Evolutionary conservation across 345 rosid genomes (phyloP).

Genomic region (Eutrema japonicum): DNA sequence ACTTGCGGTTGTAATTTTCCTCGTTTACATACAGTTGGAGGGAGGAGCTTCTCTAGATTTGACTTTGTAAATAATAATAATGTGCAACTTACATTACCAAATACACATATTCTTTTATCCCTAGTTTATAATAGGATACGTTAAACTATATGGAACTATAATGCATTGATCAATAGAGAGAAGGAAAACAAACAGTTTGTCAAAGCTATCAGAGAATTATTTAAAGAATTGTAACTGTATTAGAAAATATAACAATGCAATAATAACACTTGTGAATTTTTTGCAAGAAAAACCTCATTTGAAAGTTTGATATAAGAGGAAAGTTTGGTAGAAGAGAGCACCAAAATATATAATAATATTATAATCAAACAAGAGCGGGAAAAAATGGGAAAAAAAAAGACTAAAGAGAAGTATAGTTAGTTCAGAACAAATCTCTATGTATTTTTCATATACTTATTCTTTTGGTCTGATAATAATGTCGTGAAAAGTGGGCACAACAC

Average conservation of each 20-base stretch:
- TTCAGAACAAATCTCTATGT: slow-evolving; percentile 35
- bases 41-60: slow-evolving; percentile 20
- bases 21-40: slow-evolving; percentile 39
- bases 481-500: slow-evolving; percentile 33
- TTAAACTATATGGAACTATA: too few species aligned
- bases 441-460: slow-evolving; percentile 32
- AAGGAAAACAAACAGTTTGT: not conserved
- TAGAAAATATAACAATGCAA: not conserved
- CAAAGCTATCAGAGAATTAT: not conserved
- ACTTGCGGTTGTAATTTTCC: slow-evolving; percentile 43
- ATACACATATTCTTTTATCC: not conserved
- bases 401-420: slow-evolving; percentile 8
- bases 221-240: too few species aligned
- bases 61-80: not conserved
- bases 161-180: not conserved
- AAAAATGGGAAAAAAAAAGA: not conserved
- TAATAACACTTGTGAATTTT: slow-evolving; percentile 2
- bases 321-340: slow-evolving; percentile 41
- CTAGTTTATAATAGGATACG: too few species aligned
- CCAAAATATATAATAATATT: not conserved
- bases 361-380: not conserved
- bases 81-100: not conserved
- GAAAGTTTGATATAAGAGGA: slow-evolving; percentile 48
- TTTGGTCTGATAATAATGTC: slow-evolving; percentile 39
- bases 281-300: slow-evolving; percentile 13